Percentiles rank a stretch among this genome's conserved stretches.
Evolutionary conservation across 371 early-diverging fungal genomes (phyloP).

Genomic region (Syncephalis plumigaleata): DNA sequence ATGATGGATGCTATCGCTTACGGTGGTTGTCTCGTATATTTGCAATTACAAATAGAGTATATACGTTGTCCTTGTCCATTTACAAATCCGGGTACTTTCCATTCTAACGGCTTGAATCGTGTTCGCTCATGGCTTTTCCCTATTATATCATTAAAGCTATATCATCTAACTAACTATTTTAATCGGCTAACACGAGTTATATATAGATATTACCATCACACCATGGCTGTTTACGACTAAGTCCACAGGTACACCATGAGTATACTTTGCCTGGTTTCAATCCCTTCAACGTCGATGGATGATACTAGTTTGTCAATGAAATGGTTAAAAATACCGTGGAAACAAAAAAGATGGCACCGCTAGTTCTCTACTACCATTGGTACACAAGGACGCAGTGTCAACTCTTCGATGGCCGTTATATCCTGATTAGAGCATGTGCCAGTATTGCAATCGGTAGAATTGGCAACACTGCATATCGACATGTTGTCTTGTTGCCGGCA

Average conservation of each 20-base stretch:
- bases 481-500: too few relatives aligned
- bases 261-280: constrained; percentile 4
- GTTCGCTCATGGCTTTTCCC: constrained; percentile 6
- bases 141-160: background rate
- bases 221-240: constrained; percentile 7
- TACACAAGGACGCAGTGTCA: constrained; percentile 1
- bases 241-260: constrained; percentile 6
- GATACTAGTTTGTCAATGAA: constrained; percentile 10
- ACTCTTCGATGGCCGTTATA: too few relatives aligned
- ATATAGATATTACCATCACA: constrained; percentile 3
- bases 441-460: too few relatives aligned
- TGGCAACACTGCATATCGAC: too few relatives aligned
- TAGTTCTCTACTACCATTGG: constrained; percentile 3
- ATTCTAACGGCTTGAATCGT: constrained; percentile 5
- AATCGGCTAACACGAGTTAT: background rate
- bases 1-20: constrained; percentile 1
- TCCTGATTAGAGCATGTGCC: too few relatives aligned
- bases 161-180: too few relatives aligned
- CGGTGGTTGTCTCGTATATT: constrained; percentile 7
- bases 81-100: constrained; percentile 4
- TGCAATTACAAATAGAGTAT: constrained; percentile 8
- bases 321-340: background rate
- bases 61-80: background rate
- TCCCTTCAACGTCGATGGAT: constrained; percentile 5
- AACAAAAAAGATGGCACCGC: background rate